Evolutionary conservation across 257 asterid genomes (phyloP).

Genomic region (Solanum arcanum): DNA sequence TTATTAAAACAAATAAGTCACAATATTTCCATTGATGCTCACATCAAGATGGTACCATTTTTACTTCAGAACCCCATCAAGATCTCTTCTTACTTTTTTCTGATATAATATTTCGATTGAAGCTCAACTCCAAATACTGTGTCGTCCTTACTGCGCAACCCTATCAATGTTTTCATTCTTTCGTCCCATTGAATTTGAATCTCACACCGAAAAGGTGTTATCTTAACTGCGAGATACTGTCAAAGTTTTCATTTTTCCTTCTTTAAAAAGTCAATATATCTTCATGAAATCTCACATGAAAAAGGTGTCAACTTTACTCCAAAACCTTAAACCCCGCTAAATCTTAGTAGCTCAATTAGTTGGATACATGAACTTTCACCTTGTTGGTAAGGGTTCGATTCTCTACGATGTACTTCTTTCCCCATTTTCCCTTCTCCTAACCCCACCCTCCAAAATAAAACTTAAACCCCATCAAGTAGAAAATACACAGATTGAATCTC

Average conservation of each 20-base stretch:
- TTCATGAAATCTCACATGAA: background rate
- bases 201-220: background rate
- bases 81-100: background rate
- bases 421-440: background rate
- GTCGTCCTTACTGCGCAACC: background rate
- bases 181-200: background rate
- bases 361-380: background rate
- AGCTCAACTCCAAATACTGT: background rate
- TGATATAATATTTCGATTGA: background rate
- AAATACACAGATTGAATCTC: background rate
- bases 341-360: background rate
- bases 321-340: background rate
- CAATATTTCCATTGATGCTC: background rate
- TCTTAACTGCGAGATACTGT: background rate
- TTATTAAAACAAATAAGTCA: background rate
- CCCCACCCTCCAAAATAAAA: background rate
- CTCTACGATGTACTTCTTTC: background rate
- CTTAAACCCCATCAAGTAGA: background rate
- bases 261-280: background rate
- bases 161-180: background rate
- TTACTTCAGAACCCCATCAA: background rate
- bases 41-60: background rate
- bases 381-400: background rate
- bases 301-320: background rate
- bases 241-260: background rate